Conservation (phyloP, 1,139 yeast genomes). For the Taphrina deformans region DNA sequence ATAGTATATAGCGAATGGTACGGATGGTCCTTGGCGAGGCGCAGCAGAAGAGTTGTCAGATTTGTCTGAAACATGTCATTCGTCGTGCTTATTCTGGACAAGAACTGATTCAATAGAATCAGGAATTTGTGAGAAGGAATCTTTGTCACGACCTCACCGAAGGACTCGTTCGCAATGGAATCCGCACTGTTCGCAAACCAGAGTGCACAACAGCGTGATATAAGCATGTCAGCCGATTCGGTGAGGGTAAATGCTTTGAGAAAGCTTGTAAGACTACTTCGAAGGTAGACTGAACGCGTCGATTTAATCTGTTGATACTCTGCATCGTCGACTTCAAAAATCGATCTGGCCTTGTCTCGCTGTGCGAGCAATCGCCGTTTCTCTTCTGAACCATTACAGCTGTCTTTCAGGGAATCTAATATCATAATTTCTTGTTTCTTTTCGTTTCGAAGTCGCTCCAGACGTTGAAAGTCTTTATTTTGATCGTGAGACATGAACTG, state of each 20-base stretch:
- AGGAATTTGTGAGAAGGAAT: constrained; percentile 65
- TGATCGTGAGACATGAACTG: constrained; percentile 56
- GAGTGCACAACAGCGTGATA: constrained; percentile 78
- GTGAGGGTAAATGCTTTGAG: constrained; percentile 55
- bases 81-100: constrained; percentile 65
- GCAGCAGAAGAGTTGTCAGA: constrained; percentile 54
- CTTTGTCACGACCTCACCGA: constrained; percentile 44
- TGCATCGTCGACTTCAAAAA: constrained; percentile 52
- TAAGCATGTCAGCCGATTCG: constrained; percentile 55
- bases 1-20: constrained; percentile 72
- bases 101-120: constrained; percentile 80
- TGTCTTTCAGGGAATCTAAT: constrained; percentile 50
- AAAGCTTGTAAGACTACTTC: constrained; percentile 62
- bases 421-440: constrained; percentile 54
- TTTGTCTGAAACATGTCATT: constrained; percentile 56
- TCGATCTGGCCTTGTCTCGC: constrained; percentile 50
- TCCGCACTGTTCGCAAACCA: constrained; percentile 69
- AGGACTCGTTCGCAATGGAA: constrained; percentile 45
- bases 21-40: constrained; percentile 66
- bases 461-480: constrained; percentile 52
- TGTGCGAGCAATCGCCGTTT: constrained; percentile 49
- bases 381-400: constrained; percentile 53
- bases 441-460: constrained; percentile 48
- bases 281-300: constrained; percentile 52
- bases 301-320: constrained; percentile 50